A percentile compares a stretch with the other conserved stretches of the same genome.
Conservation (phyloP, 768 basidiomycete species). For the Auricularia sp. region DNA sequence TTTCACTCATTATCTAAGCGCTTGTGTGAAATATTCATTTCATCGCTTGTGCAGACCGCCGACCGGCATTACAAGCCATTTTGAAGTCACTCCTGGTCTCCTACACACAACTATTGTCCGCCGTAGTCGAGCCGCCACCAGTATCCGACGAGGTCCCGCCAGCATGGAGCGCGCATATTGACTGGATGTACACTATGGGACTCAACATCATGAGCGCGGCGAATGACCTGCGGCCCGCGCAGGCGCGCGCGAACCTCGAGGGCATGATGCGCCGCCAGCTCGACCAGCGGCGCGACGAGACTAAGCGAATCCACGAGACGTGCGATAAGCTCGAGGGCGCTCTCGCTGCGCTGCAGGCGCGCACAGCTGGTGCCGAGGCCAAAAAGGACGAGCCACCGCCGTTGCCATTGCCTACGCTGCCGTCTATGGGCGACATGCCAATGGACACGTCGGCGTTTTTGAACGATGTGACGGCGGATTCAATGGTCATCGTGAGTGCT, state of each 20-base stretch:
- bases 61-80: background rate
- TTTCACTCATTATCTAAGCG: constrained; percentile 10
- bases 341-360: background rate
- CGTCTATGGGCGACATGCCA: background rate
- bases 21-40: background rate
- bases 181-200: constrained; percentile 71
- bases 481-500: background rate
- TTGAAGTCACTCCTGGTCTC: background rate
- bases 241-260: constrained; percentile 78
- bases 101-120: constrained; percentile 45
- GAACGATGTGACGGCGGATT: background rate
- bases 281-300: constrained; percentile 63
- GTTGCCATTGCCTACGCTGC: background rate
- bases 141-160: constrained; percentile 27
- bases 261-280: constrained; percentile 73
- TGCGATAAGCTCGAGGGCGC: background rate
- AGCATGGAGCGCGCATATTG: constrained; percentile 59
- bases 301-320: constrained; percentile 41
- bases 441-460: background rate
- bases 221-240: constrained; percentile 77
- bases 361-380: background rate
- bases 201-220: constrained; percentile 87
- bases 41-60: constrained; percentile 33
- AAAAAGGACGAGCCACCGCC: background rate
- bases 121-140: constrained; percentile 56